Base-by-base conservation (phyloP, 768 basidiomycete species). In the Leccinum disarticulatum region DNA sequence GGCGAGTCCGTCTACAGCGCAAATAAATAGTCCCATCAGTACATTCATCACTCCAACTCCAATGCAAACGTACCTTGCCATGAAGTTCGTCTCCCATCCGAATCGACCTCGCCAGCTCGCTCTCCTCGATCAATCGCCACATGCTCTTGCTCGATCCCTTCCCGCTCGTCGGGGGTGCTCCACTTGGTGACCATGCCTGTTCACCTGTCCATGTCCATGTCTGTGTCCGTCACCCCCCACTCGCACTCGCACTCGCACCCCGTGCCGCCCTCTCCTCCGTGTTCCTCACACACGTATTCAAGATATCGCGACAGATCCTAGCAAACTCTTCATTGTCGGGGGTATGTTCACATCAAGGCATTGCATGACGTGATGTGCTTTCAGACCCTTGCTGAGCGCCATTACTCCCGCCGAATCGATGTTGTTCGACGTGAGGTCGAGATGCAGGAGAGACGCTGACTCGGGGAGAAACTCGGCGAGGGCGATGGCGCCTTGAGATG, bases 391-490 rank as follows among this genome's bases (percentile, higher is more conserved):
- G 56, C 85, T 88, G 25, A 99, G 83, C 0, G 97, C 97, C 85
- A 98, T 88, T 4, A 97, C 90, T 17, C 93, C 95, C 0, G 95
- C 95, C 36, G 93, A 80, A 68, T 94, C 94, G 33, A 98, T 77
- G 6, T 79, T 74, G 71, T 96, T 96, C 64, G 82, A 77, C 0
- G 93, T 97, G 30, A 97, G 76, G 73, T 98, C 96, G 55, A 99
- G 86, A 73, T 98, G 95, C 0, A 98, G 79, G 4, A 98, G 80
- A 0, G 88, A 90, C 17, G 81, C 83, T 0, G 91, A 88, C 71
- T 98, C 95, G 0, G 95, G 95, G 1, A 98, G 83, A 77, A 97
- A 98, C 72, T 98, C 96, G 3, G 95, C 97, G 3, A 98, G 83
- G 0, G 93, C 90, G 62, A 98, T 98, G 1, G 96, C 95, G 2